Percentiles rank a stretch among this genome's conserved stretches.
phyloP scores from a whole-genome alignment of 768 basidiomycete genomes.

The Rhodosporidiobolus sp. region DNA sequence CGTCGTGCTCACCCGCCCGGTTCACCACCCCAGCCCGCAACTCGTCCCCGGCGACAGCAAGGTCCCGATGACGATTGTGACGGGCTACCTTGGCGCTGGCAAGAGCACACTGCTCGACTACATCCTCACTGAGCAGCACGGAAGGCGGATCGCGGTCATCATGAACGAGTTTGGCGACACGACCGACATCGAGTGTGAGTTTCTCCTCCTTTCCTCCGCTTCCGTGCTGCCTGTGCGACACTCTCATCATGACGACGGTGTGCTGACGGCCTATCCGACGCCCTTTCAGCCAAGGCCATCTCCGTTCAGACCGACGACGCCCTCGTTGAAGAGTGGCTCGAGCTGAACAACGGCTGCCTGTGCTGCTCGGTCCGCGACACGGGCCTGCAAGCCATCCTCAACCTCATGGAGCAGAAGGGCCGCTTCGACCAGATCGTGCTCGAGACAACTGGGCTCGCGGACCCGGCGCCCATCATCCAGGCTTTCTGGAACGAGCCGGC shows the following conservation, averaged over 20 bases:
- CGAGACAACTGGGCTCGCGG: constrained; percentile 92
- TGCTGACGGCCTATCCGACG: too few relatives aligned
- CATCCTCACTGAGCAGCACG: constrained; percentile 88
- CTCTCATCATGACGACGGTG: too few relatives aligned
- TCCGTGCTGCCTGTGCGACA: too few relatives aligned
- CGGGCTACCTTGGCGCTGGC: constrained; percentile 84
- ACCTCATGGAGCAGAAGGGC: constrained; percentile 57
- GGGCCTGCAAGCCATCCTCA: constrained; percentile 80
- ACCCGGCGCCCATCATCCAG: constrained; percentile 59
- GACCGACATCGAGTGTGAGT: constrained; percentile 85
- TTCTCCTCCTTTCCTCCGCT: background rate
- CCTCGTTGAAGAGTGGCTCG: constrained; percentile 78
- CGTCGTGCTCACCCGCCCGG: too few relatives aligned
- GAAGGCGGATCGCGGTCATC: constrained; percentile 88
- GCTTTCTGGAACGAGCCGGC: constrained; percentile 40
- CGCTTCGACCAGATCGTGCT: constrained; percentile 91
- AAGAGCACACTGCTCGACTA: constrained; percentile 89
- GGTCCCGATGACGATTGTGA: constrained; percentile 89
- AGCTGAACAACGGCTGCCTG: constrained; percentile 82
- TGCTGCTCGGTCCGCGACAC: constrained; percentile 96
- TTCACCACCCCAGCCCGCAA: constrained; percentile 4
- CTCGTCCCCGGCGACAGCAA: constrained; percentile 10
- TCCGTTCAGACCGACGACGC: constrained; percentile 63
- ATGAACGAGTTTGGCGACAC: constrained; percentile 77
- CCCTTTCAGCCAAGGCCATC: constrained; percentile 77